Evolutionary conservation across 2,329 filamentous ascomycete genomes (phyloP).

Genomic region (Tolypocladium pustulatum): DNA sequence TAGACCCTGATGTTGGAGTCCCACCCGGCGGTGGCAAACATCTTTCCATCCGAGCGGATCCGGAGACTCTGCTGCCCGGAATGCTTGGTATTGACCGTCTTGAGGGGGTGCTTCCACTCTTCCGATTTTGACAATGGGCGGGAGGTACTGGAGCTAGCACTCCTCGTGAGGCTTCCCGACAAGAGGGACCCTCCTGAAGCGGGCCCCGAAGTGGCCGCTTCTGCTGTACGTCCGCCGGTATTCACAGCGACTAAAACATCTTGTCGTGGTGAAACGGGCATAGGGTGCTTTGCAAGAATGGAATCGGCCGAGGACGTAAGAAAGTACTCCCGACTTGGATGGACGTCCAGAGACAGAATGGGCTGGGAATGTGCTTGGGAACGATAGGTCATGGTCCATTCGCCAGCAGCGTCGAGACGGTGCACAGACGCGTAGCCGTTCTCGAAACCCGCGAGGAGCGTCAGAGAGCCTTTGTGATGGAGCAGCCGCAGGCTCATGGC

Average conservation of each 20-base stretch:
- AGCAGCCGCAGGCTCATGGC: slow-evolving; percentile 71
- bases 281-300: slow-evolving; percentile 63
- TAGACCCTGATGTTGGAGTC: slow-evolving; percentile 77
- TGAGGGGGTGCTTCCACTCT: slow-evolving; percentile 39
- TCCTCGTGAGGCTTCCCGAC: slow-evolving; percentile 11
- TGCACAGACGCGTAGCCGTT: slow-evolving; percentile 66
- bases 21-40: slow-evolving; percentile 91
- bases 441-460: slow-evolving; percentile 72
- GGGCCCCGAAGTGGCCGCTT: slow-evolving; percentile 6
- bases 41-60: slow-evolving; percentile 67
- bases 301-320: slow-evolving; percentile 78
- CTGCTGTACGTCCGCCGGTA: slow-evolving; percentile 6
- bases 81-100: slow-evolving; percentile 68
- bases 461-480: slow-evolving; percentile 36
- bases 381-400: slow-evolving; percentile 48
- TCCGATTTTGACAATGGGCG: slow-evolving; percentile 9
- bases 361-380: slow-evolving; percentile 67
- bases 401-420: slow-evolving; percentile 30
- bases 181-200: slow-evolving; percentile 10
- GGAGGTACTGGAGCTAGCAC: background rate
- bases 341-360: slow-evolving; percentile 60
- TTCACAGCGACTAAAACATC: slow-evolving; percentile 8
- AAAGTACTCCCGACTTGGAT: slow-evolving; percentile 44
- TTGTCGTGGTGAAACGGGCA: slow-evolving; percentile 40
- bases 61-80: slow-evolving; percentile 76